These are phyloP conservation scores for Scytalidium sp. DNA, from an alignment of 2,329 filamentous ascomycete genomes.

Conservation along the genomic window DNA sequence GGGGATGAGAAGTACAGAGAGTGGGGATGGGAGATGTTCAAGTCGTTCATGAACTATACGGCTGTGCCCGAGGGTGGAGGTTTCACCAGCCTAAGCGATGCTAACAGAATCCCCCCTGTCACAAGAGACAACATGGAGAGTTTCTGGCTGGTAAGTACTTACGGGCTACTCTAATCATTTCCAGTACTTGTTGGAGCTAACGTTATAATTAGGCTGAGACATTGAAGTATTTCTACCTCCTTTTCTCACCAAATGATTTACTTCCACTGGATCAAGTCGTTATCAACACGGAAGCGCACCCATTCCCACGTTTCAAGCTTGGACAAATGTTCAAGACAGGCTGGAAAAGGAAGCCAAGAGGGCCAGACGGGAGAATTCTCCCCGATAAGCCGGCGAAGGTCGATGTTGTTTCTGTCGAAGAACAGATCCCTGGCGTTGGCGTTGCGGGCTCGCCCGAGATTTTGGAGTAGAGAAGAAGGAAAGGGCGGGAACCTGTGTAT, in stretches of 20 bases:
- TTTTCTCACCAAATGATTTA: constrained; percentile 82
- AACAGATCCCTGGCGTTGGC: background rate
- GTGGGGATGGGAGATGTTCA: constrained; percentile 99
- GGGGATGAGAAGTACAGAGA: constrained; percentile 84
- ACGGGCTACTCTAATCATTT: background rate
- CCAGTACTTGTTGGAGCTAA: constrained; percentile 1
- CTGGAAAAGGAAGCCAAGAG: constrained; percentile 70
- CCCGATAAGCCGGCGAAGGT: constrained; percentile 14
- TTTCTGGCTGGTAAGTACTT: constrained; percentile 86
- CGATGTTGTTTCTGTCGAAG: background rate
- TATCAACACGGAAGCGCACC: constrained; percentile 94
- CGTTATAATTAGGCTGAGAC: constrained; percentile 71
- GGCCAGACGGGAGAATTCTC: constrained; percentile 27
- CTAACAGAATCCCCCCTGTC: constrained; percentile 66
- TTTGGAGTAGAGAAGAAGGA: background rate
- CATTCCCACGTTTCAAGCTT: constrained; percentile 83
- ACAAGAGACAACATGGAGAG: constrained; percentile 94
- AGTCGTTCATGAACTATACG: constrained; percentile 83
- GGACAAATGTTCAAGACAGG: constrained; percentile 74
- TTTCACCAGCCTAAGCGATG: constrained; percentile 78
- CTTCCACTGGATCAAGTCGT: constrained; percentile 84
- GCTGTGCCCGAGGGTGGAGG: constrained; percentile 74
- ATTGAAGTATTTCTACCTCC: constrained; percentile 93
- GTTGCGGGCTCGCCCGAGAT: background rate
- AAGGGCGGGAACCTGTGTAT: background rate